Base-by-base conservation (phyloP, 805 yeast species). In the Wickerhamomyces hampshirensis region DNA sequence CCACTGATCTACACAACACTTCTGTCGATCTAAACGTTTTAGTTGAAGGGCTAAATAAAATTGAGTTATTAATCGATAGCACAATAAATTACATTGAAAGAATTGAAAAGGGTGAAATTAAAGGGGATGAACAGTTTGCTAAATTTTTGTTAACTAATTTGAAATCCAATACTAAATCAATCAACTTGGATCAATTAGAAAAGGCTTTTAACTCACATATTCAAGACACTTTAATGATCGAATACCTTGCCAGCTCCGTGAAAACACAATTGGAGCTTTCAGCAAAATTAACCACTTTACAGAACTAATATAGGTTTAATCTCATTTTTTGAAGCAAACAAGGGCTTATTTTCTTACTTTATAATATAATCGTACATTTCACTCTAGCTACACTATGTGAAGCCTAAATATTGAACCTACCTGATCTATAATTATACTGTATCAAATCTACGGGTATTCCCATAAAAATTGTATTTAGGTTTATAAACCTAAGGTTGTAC, bases 201-300 rank as follows among this genome's bases (percentile, higher is more conserved):
- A 61, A 68, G 45, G 70, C 78, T 43, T 77, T 85, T 69, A 77
- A 75, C 55, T 69, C 74, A 26, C 88, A 84, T 58, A 68, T 80
- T 56, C 87, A 84, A 59, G 95, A 87, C 52, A 78, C 86, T 29
- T 69, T 84, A 43, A 75, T 86, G 77, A 73, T 87, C 44, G 91
- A 84, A 56, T 84, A 81, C 56, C 71, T 87, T 61, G 81, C 95
- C 39, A 77, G 81, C 48, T 84, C 93, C 37, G 78, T 87, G 50
- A 84, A 83, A 65, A 83, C 87, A 45, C 96, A 87, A 65, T 71
- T 85, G 46, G 89, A 83, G 58, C 69, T 83, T 54, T 77, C 87
- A 52, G 78, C 87, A 32, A 77, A 84, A 58, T 71, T 85, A 52
- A 79, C 86, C 32, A 76, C 81, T 24, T 57, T 71, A 11, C 24